Evolutionary conservation across 2,329 filamentous ascomycete species (phyloP).

Genomic region (Teratosphaeria destructans): DNA sequence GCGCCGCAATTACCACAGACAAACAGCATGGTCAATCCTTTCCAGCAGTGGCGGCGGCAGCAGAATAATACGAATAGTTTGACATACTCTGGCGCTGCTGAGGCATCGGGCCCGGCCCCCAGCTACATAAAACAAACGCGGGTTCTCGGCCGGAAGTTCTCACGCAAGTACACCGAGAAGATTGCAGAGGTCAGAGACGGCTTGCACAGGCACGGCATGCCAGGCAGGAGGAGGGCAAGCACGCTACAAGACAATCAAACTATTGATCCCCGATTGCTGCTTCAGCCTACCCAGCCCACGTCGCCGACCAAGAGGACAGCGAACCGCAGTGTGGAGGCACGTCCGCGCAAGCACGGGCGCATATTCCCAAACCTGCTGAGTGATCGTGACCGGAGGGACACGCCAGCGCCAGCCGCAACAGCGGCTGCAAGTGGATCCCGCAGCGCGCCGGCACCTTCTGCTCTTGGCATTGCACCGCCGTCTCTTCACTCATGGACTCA

Average conservation of each 20-base stretch:
- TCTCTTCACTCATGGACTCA: background rate
- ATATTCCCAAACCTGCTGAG: constrained; percentile 9
- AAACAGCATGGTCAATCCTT: background rate
- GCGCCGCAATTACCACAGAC: background rate
- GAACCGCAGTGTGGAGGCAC: constrained; percentile 13
- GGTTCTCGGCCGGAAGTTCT: constrained; percentile 5
- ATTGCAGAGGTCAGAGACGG: constrained; percentile 5
- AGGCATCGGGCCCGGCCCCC: background rate
- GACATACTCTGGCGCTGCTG: background rate
- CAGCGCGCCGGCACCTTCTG: background rate
- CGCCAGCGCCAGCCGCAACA: constrained; percentile 19
- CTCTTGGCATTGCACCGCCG: background rate
- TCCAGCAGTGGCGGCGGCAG: background rate
- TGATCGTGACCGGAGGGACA: constrained; percentile 22
- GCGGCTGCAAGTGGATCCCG: constrained; percentile 10
- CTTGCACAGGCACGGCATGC: constrained; percentile 2
- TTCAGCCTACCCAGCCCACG: constrained; percentile 1
- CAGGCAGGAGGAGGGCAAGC: constrained; percentile 15
- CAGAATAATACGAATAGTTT: background rate
- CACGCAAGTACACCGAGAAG: constrained; percentile 5
- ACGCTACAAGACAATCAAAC: constrained; percentile 10
- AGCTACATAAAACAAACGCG: background rate
- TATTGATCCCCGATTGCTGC: background rate
- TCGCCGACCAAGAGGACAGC: constrained; percentile 23
- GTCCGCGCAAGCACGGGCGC: constrained; percentile 14